Evolutionary conservation across 176 grass and related monocot species (phyloP), one percentile per base, ranked within the genome.

Genomic region (Carex littledalei): DNA sequence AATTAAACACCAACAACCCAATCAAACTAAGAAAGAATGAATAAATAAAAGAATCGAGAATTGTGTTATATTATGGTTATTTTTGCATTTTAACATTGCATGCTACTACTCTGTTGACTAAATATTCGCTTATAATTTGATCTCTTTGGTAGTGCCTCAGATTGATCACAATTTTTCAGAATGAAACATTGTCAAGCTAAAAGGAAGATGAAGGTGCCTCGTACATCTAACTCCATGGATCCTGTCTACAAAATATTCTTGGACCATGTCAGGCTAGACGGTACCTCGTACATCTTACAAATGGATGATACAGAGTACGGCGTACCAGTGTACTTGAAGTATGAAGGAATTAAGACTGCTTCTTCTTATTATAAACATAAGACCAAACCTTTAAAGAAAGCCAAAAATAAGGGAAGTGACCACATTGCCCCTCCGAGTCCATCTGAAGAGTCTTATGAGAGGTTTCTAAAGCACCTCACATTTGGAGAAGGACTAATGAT

Each of bases 221-320:
- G 47, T 50, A 50, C 47, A 50, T 52, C 22, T 63, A 49, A 82
- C n/a, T 65, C 29, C 34, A 63, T 82, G 79, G 79, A 82, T 11
- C 35, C 79, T 37, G 34, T 82, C 79, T 82, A 82, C 34, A 82
- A 82, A 63, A 64, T 63, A 9, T 82, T 82, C 57, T 82, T 82
- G 57, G 55, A 82, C 53, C 79, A 82, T 63, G 18, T 82, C 6
- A 60, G 60, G 61, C 15, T 21, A 2, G 79, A 82, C 3, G 79
- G 79, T 43, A 65, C 79, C 17, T 61, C 79, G 0, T 82, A 82
- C 34, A 82, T 82, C n/a, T 63, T 82, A 15, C 17, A 82, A 65
- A 82, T 82, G 18, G 56, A 43, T 43, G 56, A 63, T 45, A 82
- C n/a, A 21, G 34, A 81, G 8, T 1, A 22, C 4, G 60, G 39